Evolutionary conservation across 352 stramenopile species (phyloP), one percentile per base, ranked within the genome.

Genomic region (Aphanomyces stellatus): DNA sequence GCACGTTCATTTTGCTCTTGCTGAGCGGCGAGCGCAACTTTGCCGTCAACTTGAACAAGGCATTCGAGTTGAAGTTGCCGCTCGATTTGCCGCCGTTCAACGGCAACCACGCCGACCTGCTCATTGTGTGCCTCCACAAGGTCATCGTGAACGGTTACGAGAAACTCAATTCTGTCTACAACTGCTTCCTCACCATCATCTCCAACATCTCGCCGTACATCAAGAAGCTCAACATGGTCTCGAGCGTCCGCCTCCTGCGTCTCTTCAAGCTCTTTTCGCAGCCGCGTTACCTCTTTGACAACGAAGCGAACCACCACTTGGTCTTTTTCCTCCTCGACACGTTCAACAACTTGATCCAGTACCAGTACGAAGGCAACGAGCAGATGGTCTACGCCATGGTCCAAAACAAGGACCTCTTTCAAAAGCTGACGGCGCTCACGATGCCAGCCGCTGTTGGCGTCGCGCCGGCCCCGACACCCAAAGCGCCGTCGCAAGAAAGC

Each of bases 301-400:
- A 95, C 55, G 95, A 99, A 65, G 94, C 92, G 19, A 98, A 98
- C 64, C 90, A 98, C 72, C 81, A 93, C 51, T 88, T 99, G 61
- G 84, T 99, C 27, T 97, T 96, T 28, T 92, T 99, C 42, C 70
- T 99, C 46, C 80, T 99, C 33, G 96, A 99, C 76, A 94, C 98
- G 4, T 99, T 99, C 73, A 98, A 99, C 79, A 99, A 99, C 77
- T 97, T 99, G 55, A 97, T 99, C 71, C 97, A 99, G 83, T 99
- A 99, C 70, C 97, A 99, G 76, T 98, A 95, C 68, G 80, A 83
- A 53, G 64, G 64, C 67, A 99, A 99, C 77, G 84, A 97, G 51
- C 95, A 99, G 72, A 81, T 99, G 30, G 83, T 99, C 11, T 99
- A 99, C 76, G 93, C 96, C 13, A 98, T 99, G 77, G 96, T 99